phyloP scores from a whole-genome alignment of 163 green algal genomes.

The Picocystis sp. region DNA sequence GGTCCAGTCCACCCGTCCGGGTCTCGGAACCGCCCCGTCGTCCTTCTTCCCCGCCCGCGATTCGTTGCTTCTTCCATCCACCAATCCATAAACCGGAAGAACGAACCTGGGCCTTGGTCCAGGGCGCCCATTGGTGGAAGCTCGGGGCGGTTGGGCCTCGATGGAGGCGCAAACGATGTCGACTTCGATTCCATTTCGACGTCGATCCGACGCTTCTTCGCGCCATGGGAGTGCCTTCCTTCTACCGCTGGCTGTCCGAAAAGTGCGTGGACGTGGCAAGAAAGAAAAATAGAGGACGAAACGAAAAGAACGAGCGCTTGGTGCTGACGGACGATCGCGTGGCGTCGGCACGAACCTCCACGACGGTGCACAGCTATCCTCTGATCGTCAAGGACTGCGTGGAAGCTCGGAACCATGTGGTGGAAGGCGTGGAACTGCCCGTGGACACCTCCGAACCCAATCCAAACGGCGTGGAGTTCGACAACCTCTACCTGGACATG shows the following conservation, averaged over 20 bases:
- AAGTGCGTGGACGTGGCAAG: slow-evolving; percentile 28
- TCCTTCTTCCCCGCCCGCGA: no score
- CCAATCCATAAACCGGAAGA: no score
- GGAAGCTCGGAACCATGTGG: slow-evolving; percentile 52
- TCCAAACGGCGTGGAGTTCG: slow-evolving; percentile 90
- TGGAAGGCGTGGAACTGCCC: slow-evolving; percentile 66
- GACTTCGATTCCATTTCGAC: no score
- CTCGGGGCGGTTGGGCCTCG: no score
- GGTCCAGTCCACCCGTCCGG: no score
- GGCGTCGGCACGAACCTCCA: neutral
- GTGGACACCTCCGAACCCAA: slow-evolving; percentile 78
- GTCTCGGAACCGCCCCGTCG: no score
- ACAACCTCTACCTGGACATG: slow-evolving; percentile 78
- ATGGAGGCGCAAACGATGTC: no score
- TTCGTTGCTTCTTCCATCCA: no score
- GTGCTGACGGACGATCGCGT: neutral
- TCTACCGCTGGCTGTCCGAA: slow-evolving; percentile 89
- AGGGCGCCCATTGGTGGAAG: no score
- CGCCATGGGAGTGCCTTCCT: slow-evolving; percentile 89
- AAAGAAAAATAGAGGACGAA: neutral
- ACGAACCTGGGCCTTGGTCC: no score
- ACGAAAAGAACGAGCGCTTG: neutral
- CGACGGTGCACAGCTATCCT: slow-evolving; percentile 54
- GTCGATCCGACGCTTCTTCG: no score
- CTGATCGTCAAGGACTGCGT: slow-evolving; percentile 82